Evolutionary conservation across 1,139 yeast species (phyloP).

Genomic region (Lodderomyces orthopsilosis): DNA sequence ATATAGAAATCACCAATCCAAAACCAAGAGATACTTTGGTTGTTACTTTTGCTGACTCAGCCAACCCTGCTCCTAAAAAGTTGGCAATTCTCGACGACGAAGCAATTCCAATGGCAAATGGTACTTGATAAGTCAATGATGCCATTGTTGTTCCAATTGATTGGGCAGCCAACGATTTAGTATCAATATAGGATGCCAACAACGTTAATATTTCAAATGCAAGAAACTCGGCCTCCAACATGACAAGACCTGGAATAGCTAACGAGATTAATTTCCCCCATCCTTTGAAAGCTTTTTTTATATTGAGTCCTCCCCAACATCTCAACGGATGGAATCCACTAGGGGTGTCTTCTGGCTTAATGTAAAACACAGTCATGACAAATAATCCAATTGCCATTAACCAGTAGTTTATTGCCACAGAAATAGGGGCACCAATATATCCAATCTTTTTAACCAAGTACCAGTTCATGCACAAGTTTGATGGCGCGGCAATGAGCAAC

Average conservation of each 20-base stretch:
- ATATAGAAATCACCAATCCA: conserved; percentile 39
- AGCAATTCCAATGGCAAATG: conserved; percentile 61
- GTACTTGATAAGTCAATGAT: conserved; percentile 49
- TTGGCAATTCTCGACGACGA: conserved; percentile 59
- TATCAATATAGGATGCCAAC: conserved; percentile 54
- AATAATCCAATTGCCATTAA: conserved; percentile 50
- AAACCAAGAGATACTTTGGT: conserved; percentile 46
- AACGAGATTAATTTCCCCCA: conserved; percentile 49
- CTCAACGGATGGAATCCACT: conserved; percentile 39
- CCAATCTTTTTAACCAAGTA: conserved; percentile 35
- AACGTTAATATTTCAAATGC: conserved; percentile 58
- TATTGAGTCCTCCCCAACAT: conserved; percentile 39
- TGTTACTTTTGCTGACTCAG: conserved; percentile 42
- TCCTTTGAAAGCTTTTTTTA: conserved; percentile 34
- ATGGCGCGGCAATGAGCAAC: conserved; percentile 62
- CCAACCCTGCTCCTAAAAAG: conserved; percentile 54
- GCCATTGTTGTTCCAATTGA: conserved; percentile 58
- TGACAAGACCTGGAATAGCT: conserved; percentile 56
- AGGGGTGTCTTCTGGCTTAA: conserved; percentile 40
- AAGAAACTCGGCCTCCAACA: conserved; percentile 59
- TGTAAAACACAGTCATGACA: conserved; percentile 36
- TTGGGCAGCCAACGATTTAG: conserved; percentile 55
- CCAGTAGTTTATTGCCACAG: conserved; percentile 57
- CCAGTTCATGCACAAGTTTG: conserved; percentile 49
- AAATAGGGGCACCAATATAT: conserved; percentile 57